Conservation (phyloP, 1,284 basidiomycete genomes). For the Taiwanofungus camphoratus region DNA sequence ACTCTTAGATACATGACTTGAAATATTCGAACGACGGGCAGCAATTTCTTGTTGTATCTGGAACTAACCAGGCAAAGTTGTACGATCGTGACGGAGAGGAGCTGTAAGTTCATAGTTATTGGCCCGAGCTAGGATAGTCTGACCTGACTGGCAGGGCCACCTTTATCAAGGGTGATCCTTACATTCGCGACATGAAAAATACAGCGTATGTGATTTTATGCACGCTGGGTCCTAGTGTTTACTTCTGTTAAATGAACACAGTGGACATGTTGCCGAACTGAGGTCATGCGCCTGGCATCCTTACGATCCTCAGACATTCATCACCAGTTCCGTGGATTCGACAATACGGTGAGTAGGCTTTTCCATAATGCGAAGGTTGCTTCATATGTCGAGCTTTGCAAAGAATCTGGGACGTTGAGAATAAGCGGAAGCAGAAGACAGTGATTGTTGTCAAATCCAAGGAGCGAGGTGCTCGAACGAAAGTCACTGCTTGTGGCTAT, state of each 20-base stretch:
- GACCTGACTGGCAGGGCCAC: conserved; percentile 64
- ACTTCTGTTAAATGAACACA: conserved; percentile 27
- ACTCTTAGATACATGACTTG: conserved; percentile 74
- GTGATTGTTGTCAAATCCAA: conserved; percentile 97
- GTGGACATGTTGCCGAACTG: conserved; percentile 92
- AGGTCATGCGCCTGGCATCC: conserved; percentile 93
- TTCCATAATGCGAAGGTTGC: not conserved
- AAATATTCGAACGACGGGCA: conserved; percentile 86
- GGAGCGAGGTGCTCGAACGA: conserved; percentile 91
- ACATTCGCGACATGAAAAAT: conserved; percentile 97
- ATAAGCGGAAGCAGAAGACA: conserved; percentile 85
- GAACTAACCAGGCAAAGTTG: conserved; percentile 82
- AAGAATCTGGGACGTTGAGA: conserved; percentile 91
- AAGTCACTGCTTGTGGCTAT: conserved; percentile 84
- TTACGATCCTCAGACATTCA: conserved; percentile 74
- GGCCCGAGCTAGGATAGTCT: conserved; percentile 33
- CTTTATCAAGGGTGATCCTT: conserved; percentile 94
- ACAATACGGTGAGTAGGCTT: conserved; percentile 70
- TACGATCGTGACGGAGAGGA: conserved; percentile 90
- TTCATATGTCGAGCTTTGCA: not conserved
- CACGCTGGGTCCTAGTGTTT: not conserved
- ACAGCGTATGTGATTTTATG: conserved; percentile 59
- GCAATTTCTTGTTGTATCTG: conserved; percentile 81
- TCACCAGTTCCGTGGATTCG: conserved; percentile 92
- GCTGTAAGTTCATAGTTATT: conserved; percentile 49